Base-by-base conservation (phyloP, 495 filamentous ascomycete genomes). In the Xylaria cubensis region DNA sequence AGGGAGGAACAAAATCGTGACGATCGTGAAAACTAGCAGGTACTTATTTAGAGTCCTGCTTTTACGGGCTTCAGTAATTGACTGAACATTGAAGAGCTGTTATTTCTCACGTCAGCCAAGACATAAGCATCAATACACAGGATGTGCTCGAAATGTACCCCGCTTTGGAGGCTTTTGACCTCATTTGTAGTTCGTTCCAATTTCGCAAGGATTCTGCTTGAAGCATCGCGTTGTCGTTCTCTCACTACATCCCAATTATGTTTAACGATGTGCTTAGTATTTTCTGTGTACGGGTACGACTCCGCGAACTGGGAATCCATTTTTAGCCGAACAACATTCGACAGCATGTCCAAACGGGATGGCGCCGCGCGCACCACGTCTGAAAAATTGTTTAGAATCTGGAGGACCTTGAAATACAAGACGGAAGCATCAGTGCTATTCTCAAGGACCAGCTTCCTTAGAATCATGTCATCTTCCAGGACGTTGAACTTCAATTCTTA, bases 1-100 rank as follows among this genome's bases (percentile, higher is more conserved):
- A 3, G 61, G 61, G 39, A 63, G 39, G 36, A 63, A 63, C 39
- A 63, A 44, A 44, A 63, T 63, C 1, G 61, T 63, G 61, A 63
- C 61, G 19, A 63, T 63, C n/a, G 61, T 44, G 61, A 63, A 63
- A 44, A 44, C 34, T 12, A 29, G 13, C 21, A 63, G 61, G 15
- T 63, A 63, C 13, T 63, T 63, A 10, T 63, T 41, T 39, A 63
- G 21, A 29, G 44, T 21, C 21, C 61, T 42, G 21, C 39, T 41
- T 17, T 63, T 63, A 26, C 39, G 61, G 21, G 61, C 61, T 44
- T 63, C 61, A 3, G 36, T 42, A 4, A 63, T 63, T 19, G 61
- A 17, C 61, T 63, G 39, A 39, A 63, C 61, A 12, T 44, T 63
- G 39, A 63, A 42, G 21, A 63, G 36, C 39, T 63, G 15, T 15